phyloP scores from a whole-genome alignment of 306 rosid genomes.

The Quercus robur region DNA sequence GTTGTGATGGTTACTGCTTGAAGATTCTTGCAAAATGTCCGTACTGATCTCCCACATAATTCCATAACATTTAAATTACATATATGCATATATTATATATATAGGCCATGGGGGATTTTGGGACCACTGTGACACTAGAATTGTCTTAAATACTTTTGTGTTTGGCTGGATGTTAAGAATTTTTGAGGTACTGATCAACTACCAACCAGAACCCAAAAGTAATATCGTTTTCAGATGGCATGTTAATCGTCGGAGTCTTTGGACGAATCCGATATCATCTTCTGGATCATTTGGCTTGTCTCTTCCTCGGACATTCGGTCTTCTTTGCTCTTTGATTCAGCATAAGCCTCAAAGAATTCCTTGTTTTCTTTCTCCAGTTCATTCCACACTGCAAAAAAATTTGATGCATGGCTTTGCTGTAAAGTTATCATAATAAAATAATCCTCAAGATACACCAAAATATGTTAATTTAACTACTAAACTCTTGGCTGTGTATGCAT shows the following conservation, averaged over 20 bases:
- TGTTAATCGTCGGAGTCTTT: conserved; percentile 43
- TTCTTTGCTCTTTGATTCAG: conserved; percentile 47
- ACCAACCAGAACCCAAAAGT: conserved; percentile 9
- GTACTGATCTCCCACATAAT: not conserved
- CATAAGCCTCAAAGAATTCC: conserved; percentile 74
- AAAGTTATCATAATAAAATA: not conserved
- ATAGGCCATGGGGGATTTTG: no score
- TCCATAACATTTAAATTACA: no score
- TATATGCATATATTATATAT: no score
- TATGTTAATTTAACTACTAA: no score
- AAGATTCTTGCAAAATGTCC: not conserved
- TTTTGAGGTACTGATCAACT: not conserved
- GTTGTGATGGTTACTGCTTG: not conserved
- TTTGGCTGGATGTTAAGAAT: not conserved
- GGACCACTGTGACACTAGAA: not conserved
- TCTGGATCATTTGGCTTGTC: conserved; percentile 73
- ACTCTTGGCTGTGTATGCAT: no score
- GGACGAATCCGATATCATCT: conserved; percentile 64
- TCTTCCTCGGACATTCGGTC: conserved; percentile 81
- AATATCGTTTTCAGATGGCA: conserved; percentile 29
- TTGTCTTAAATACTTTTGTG: not conserved
- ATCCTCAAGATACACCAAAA: not conserved
- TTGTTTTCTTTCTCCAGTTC: conserved; percentile 90
- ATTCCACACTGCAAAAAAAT: conserved; percentile 70
- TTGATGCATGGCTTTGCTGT: not conserved